Base-by-base conservation (phyloP, 306 rosid species). In the Luffa aegyptiaca region DNA sequence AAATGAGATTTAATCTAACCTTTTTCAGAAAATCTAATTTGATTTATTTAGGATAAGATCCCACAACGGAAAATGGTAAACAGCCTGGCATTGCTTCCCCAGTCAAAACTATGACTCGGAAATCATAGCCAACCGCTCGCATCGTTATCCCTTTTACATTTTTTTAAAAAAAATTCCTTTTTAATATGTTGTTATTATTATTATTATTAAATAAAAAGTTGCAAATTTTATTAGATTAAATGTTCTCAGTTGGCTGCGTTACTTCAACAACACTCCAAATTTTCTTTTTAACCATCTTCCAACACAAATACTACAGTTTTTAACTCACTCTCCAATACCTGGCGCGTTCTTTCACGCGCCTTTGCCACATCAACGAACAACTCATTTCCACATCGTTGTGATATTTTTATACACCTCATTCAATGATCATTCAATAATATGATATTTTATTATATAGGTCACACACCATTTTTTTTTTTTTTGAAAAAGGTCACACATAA, bases 41-140 rank as follows among this genome's bases (percentile, higher is more conserved):
- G 31, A 42, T 8, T 39, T 44, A 42, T 8, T 39, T 44, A 70
- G 76, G 76, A 70, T 70, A 45, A 70, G 76, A 70, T 70, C 53
- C 5, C 11, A 10, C 4, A 45, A 70, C 18, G 8, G 76, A 42
- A 44, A 70, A 70, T 70, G 76, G 76, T 2, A 70, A 45, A 70
- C 76, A 70, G 76, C 56, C 76, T 70, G 76, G 55, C 76, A 70
- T 45, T 42, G 76, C 56, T 70, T 70, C 55, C 0, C 3, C 4
- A 11, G 55, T 45, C 55, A 21, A 70, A 70, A 70, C 76, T 70
- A 45, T 44, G 76, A 70, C 56, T 70, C 39, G 37, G 18, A 70
- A 70, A 45, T 70, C 76, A 70, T 70, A 42, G n/a, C 56, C 56
- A 70, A 70, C 76, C 76, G 37, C 76, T 45, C 56, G 10, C 55